Conservation (phyloP, 2,329 filamentous ascomycete species). For the Epichloe aotearoae region DNA sequence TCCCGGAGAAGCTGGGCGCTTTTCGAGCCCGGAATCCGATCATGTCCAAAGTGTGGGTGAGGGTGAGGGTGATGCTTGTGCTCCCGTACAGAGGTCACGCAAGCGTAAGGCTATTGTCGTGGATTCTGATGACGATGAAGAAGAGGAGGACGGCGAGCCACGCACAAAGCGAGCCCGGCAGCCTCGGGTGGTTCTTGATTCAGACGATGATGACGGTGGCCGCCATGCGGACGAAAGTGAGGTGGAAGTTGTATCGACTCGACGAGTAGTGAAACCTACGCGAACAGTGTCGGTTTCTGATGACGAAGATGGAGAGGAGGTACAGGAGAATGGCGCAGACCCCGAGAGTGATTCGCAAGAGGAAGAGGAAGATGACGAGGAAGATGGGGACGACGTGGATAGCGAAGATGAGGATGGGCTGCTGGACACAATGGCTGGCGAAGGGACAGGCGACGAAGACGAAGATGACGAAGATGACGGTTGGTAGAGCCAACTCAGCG, state of each 20-base stretch:
- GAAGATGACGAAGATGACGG: constrained; percentile 9
- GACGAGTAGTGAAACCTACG: neutral
- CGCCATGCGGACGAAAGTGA: neutral
- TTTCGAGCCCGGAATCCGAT: constrained; percentile 4
- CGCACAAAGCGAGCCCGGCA: neutral
- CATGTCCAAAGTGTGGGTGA: constrained; percentile 6
- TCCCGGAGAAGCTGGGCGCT: neutral
- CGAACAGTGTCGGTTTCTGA: neutral
- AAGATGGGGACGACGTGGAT: constrained; percentile 9
- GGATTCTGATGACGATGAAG: constrained; percentile 15
- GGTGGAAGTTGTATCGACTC: neutral
- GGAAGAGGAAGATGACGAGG: constrained; percentile 2
- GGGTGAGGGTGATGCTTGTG: neutral
- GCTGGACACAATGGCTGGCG: constrained; percentile 21
- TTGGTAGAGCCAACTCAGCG: constrained; percentile 6
- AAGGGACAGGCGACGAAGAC: constrained; percentile 17
- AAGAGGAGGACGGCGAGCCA: constrained; percentile 11
- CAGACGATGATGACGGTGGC: constrained; percentile 1
- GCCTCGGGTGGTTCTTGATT: neutral
- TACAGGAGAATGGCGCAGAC: neutral
- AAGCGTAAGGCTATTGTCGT: constrained; percentile 16
- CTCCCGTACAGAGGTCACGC: constrained; percentile 8
- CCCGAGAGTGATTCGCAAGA: constrained; percentile 6
- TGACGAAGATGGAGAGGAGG: neutral
- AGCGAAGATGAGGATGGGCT: constrained; percentile 13